These are phyloP conservation scores for Racocetra persica DNA, from an alignment of 371 early-diverging fungal genomes.

Conservation along the genomic window DNA sequence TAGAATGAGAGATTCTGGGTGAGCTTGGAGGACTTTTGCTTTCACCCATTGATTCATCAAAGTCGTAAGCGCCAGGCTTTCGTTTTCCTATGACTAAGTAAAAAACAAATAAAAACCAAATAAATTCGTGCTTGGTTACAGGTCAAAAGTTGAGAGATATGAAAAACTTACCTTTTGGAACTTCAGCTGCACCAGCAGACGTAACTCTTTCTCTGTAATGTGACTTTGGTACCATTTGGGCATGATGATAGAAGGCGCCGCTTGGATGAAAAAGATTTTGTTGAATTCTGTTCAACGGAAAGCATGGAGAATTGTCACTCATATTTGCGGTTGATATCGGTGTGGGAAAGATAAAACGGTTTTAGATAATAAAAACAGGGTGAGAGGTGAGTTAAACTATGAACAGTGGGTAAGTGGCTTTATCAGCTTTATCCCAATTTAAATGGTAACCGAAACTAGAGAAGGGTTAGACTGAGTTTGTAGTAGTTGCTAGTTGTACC, in stretches of 20 bases:
- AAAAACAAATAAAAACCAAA: constrained; percentile 1
- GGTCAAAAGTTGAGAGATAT: not conserved
- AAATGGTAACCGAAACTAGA: not conserved
- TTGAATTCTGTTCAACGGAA: constrained; percentile 18
- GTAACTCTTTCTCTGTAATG: not conserved
- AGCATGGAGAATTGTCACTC: constrained; percentile 41
- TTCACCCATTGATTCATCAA: constrained; percentile 36
- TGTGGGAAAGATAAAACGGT: not conserved
- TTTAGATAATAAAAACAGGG: too few relatives aligned
- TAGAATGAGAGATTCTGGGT: not conserved
- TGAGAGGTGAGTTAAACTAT: too few relatives aligned
- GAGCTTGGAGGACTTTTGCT: constrained; percentile 20
- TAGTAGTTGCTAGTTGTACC: not conserved
- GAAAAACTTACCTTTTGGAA: not conserved
- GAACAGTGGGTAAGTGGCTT: too few relatives aligned
- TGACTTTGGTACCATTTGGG: not conserved
- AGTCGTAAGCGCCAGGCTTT: constrained; percentile 30
- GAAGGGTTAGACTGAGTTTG: not conserved
- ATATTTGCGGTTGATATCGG: not conserved
- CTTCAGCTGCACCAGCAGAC: not conserved
- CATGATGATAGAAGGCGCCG: not conserved
- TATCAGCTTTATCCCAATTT: not conserved
- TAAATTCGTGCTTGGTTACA: not conserved
- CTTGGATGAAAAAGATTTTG: constrained; percentile 7
- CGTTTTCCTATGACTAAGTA: constrained; percentile 20